Evolutionary conservation across 1,284 basidiomycete species (phyloP), one percentile per base, ranked within the genome.

Genomic region (Golubevia pallescens): DNA sequence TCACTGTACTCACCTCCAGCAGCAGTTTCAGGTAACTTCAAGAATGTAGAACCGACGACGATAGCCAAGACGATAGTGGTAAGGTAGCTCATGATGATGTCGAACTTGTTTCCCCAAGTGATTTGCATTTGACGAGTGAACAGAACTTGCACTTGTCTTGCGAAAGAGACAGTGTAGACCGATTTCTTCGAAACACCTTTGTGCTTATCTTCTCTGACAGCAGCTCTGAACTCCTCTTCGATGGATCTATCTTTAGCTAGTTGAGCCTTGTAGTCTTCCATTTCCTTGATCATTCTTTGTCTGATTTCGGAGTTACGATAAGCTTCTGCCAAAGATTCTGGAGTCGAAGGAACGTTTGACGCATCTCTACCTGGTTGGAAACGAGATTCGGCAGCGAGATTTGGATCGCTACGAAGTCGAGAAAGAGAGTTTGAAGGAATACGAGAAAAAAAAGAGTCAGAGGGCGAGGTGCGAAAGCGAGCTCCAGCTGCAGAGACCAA

Each of bases 121-220:
- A 91, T 90, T 74, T 90, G 90, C 87, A 94, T 92, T 86, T 94
- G 92, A 42, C 94, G 89, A 62, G 89, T 88, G 28, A 90, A 89
- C 67, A 95, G 88, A 0, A 92, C 91, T 42, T 78, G 66, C 20
- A 93, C 90, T 83, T 95, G 93, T 1, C 90, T 89, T 53, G 87
- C 84, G 86, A 93, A 93, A 1, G 92, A 90, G 28, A 95, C 90
- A 2, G 93, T 95, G 87, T 95, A 96, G 2, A 93, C 92, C 70
- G 91, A 93, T 87, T 92, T 92, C 86, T 91, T 91, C 23, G 92
- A 90, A 2, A 93, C 93, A 21, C 93, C 91, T 62, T 89, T 89
- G 86, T 93, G 91, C 88, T 95, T 95, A 84, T 93, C 91, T 2
- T 90, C 90, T 21, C 87, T 85, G 21, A 94, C 92, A 1, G 93